Percentiles rank a stretch among this genome's conserved stretches.
phyloP scores from a whole-genome alignment of 352 stramenopile genomes.

The Globisporangium parvum region DNA sequence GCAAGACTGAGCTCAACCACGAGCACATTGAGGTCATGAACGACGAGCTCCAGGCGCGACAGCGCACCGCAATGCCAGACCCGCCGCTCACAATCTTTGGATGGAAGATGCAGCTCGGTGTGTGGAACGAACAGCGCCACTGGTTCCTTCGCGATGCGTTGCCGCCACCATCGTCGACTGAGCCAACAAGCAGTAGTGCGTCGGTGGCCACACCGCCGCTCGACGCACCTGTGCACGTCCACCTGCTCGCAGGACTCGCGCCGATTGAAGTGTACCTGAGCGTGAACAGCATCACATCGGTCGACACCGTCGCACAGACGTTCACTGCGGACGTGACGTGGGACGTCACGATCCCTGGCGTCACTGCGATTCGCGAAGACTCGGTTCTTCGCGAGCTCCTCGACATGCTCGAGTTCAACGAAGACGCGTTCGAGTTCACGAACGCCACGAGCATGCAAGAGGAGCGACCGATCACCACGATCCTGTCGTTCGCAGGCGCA shows the following conservation, averaged over 20 bases:
- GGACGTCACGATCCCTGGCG: slow-evolving; percentile 18
- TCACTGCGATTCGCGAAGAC: slow-evolving; percentile 29
- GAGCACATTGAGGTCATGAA: slow-evolving; percentile 31
- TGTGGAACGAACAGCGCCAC: slow-evolving; percentile 31
- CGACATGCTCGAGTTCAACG: slow-evolving; percentile 25
- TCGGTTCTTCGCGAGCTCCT: slow-evolving; percentile 22
- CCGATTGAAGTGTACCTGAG: slow-evolving; percentile 18
- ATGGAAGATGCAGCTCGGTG: slow-evolving; percentile 55
- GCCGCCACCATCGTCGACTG: background rate
- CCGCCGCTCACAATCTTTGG: slow-evolving; percentile 28
- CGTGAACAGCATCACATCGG: slow-evolving; percentile 20
- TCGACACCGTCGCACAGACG: slow-evolving; percentile 25
- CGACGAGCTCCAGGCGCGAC: background rate
- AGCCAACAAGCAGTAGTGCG: background rate
- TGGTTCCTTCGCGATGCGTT: slow-evolving; percentile 47
- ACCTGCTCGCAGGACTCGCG: slow-evolving; percentile 16
- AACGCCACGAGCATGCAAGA: slow-evolving; percentile 19
- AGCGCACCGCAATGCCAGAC: background rate
- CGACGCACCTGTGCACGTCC: background rate
- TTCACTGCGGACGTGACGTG: slow-evolving; percentile 29
- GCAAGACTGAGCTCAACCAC: slow-evolving; percentile 36
- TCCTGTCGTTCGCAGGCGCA: background rate
- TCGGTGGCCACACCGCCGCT: background rate
- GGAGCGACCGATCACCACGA: slow-evolving; percentile 5
- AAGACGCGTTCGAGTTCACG: slow-evolving; percentile 23